Conservation (phyloP, 129 eudicot species). For the Flaveria brownii region DNA sequence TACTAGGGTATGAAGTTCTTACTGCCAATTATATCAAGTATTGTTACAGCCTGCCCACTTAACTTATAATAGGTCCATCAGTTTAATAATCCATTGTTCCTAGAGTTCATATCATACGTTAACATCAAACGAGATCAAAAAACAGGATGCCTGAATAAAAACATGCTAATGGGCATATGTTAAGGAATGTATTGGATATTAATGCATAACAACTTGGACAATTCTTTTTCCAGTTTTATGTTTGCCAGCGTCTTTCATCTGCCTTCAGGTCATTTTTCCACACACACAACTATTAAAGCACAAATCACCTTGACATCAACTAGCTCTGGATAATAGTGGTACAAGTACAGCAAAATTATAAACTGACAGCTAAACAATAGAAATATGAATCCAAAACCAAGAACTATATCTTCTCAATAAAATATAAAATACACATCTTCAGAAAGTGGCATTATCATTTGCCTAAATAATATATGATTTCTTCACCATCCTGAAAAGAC, state of each 20-base stretch:
- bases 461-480: conserved; percentile 6
- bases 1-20: conserved; percentile 7
- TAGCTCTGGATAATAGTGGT: background rate
- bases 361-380: background rate
- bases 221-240: background rate
- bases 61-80: conserved; percentile 9
- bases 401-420: conserved; percentile 14
- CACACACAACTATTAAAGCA: background rate
- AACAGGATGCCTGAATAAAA: background rate
- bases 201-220: conserved; percentile 1
- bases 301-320: conserved; percentile 20
- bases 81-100: conserved; percentile 2
- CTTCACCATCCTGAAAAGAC: background rate
- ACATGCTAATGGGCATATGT: conserved; percentile 3
- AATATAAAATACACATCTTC: background rate
- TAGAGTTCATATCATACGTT: conserved; percentile 16
- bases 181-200: background rate
- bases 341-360: background rate
- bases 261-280: background rate
- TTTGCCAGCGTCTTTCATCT: conserved; percentile 10
- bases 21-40: background rate
- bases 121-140: conserved; percentile 13
- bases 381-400: background rate
- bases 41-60: background rate
- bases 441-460: conserved; percentile 9